These are phyloP conservation scores for Epichloe hybrida DNA, from an alignment of 2,329 filamentous ascomycete species.

Conservation along the genomic window DNA sequence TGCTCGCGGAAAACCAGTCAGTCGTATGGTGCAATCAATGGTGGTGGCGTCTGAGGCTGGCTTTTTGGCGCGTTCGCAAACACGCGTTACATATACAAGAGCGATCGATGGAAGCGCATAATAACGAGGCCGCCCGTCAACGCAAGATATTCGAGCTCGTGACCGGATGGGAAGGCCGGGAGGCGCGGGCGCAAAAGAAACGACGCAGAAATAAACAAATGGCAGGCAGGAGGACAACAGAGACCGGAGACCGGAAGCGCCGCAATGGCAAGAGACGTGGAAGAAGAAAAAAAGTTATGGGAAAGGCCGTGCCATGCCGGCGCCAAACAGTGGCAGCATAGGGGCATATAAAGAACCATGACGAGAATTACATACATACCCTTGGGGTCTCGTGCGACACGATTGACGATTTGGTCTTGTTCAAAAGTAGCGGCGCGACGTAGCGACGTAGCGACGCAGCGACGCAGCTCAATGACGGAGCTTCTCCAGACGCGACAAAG, in stretches of 20 bases:
- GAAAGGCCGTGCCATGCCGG: background rate
- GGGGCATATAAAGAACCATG: background rate
- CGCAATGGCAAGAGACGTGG: background rate
- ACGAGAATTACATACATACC: constrained; percentile 1
- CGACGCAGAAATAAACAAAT: background rate
- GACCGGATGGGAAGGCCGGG: background rate
- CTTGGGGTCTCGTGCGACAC: constrained; percentile 2
- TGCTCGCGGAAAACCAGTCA: background rate
- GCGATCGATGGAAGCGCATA: background rate
- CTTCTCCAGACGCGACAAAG: constrained; percentile 7
- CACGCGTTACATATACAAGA: background rate
- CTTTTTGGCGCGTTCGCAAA: background rate
- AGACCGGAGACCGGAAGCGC: background rate
- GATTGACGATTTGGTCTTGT: background rate
- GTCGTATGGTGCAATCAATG: background rate
- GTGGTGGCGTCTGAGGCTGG: background rate
- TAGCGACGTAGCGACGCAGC: constrained; percentile 5
- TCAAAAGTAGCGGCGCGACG: constrained; percentile 6
- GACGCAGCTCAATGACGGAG: constrained; percentile 7
- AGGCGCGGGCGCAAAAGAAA: background rate
- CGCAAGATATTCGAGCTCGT: background rate
- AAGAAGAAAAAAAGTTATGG: background rate
- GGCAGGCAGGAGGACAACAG: background rate
- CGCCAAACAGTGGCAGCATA: background rate
- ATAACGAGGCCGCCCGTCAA: background rate